Evolutionary conservation across 2,329 filamentous ascomycete species (phyloP).

Genomic region (Lecanicillium sp.): DNA sequence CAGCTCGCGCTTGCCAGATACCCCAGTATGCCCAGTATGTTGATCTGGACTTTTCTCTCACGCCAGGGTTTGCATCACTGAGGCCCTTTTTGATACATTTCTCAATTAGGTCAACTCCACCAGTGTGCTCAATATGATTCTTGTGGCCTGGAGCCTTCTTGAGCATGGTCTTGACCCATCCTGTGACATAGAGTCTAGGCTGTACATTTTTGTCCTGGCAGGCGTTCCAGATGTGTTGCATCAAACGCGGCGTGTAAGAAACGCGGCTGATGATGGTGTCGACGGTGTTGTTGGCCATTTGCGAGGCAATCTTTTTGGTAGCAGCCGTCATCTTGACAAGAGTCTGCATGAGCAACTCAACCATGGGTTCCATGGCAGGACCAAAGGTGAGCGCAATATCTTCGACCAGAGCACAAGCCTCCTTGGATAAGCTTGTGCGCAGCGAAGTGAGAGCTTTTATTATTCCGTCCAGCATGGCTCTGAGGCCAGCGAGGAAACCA

Average conservation of each 20-base stretch:
- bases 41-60: conserved; percentile 75
- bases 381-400: conserved; percentile 73
- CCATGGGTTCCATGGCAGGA: conserved; percentile 74
- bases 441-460: conserved; percentile 78
- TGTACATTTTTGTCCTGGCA: conserved; percentile 91
- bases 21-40: conserved; percentile 79
- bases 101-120: conserved; percentile 74
- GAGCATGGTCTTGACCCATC: conserved; percentile 78
- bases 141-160: conserved; percentile 73
- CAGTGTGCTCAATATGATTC: conserved; percentile 72
- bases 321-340: conserved; percentile 83
- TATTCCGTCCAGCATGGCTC: conserved; percentile 74
- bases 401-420: conserved; percentile 75
- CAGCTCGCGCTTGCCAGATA: conserved; percentile 71
- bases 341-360: conserved; percentile 81
- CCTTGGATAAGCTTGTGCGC: conserved; percentile 81
- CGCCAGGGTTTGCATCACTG: conserved; percentile 80
- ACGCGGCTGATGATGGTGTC: conserved; percentile 71
- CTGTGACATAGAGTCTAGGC: conserved; percentile 67
- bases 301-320: conserved; percentile 87
- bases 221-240: conserved; percentile 78
- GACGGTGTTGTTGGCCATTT: conserved; percentile 75
- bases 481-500: conserved; percentile 61
- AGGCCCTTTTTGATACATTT: conserved; percentile 86
- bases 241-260: conserved; percentile 69